Conservation (phyloP, 2,329 filamentous ascomycete genomes). For the Fusarium piperis region DNA sequence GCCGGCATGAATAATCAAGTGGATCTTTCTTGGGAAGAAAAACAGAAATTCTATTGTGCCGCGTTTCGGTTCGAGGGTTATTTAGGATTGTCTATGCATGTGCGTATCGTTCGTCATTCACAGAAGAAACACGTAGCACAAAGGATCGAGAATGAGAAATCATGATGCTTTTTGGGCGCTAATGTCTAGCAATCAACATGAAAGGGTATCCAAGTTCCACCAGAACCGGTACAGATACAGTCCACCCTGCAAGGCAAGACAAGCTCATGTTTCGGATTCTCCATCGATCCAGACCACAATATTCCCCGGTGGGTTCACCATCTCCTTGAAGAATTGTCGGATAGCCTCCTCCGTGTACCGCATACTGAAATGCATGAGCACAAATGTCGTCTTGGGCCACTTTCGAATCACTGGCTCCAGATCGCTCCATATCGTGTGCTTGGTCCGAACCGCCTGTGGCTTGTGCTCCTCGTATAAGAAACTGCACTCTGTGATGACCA, state of each 20-base stretch:
- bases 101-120: no score
- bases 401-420: conserved; percentile 55
- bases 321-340: conserved; percentile 52
- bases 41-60: no score
- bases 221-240: background rate
- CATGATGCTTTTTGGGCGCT: background rate
- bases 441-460: conserved; percentile 55
- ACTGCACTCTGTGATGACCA: conserved; percentile 62
- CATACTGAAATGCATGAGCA: conserved; percentile 60
- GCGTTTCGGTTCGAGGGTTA: no score
- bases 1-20: no score
- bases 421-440: conserved; percentile 59
- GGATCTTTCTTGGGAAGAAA: no score
- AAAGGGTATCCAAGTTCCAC: background rate
- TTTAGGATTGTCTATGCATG: no score
- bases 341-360: conserved; percentile 55
- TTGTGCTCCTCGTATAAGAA: conserved; percentile 57
- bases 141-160: background rate
- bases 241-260: background rate
- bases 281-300: conserved; percentile 60
- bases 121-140: background rate
- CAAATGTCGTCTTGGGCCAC: conserved; percentile 56
- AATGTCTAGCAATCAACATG: background rate
- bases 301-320: conserved; percentile 52
- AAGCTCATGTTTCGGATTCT: conserved; percentile 20